Base-by-base conservation (phyloP, 345 rosid genomes). In the Bruguiera sexangula region DNA sequence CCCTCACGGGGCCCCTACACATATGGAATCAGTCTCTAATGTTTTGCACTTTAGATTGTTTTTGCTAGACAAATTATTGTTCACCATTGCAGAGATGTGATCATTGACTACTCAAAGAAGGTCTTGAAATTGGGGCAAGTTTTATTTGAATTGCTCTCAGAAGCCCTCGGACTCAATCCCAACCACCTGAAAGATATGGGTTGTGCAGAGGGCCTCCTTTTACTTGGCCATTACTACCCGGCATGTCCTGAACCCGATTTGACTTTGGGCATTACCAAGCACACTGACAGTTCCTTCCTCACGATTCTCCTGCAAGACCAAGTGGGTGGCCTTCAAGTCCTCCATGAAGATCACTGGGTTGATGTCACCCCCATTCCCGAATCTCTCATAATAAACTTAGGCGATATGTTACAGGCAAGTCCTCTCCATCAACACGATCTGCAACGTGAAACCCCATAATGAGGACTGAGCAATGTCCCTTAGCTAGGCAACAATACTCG, bases 141-240 rank as follows among this genome's bases (percentile, higher is more conserved):
- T 5, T 16, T 69, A 5, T 69, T 75, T 6, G 66, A 57, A 27
- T 20, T 75, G 66, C 16, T 59, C 2, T 69, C 74, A 0, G 78
- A 69, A 27, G 62, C 53, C 2, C 55, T 68, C 5, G 74, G 73
- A 6, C 78, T 74, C 5, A 6, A 68, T 8, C 36, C 52, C 2
- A 46, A 31, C 26, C 34, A 68, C 67, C 57, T 68, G 3, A 51
- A 64, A 11, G 65, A 69, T 2, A 63, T 69, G 11, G 78, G 70
- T 3, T 75, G 78, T n/a, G 65, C 65, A 2, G 73, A 69, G 20
- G 78, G 78, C 21, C 62, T 75, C 0, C 1, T 15, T 0, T 3
- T 75, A 6, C n/a, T 69, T 3, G 60, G 74, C 22, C 73, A 75
- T 57, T 75, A 60, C 73, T 75, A 75, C 39, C 74, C 70, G 20